These are phyloP conservation scores for Sugiyamaella paludigena DNA, from an alignment of 1,139 yeast species.

Conservation along the genomic window DNA sequence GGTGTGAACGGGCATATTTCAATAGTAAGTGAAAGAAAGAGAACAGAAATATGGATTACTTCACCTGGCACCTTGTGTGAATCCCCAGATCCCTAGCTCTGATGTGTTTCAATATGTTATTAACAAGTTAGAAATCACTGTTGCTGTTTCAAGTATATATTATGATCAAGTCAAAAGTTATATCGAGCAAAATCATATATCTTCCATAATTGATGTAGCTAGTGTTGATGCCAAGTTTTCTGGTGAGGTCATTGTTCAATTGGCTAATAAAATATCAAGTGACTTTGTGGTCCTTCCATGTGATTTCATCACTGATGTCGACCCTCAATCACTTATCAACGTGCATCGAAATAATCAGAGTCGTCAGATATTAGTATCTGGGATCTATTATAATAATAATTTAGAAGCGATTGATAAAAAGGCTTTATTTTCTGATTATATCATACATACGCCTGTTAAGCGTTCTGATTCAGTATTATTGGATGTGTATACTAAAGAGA, in stretches of 20 bases:
- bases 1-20: conserved; percentile 78
- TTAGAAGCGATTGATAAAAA: conserved; percentile 78
- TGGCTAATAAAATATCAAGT: conserved; percentile 44
- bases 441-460: conserved; percentile 52
- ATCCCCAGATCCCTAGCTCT: too few relatives aligned
- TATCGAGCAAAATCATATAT: conserved; percentile 18
- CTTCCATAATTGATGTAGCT: conserved; percentile 20
- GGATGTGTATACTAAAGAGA: conserved; percentile 66
- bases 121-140: conserved; percentile 42
- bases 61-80: neutral
- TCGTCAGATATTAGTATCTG: conserved; percentile 59
- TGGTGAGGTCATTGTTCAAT: conserved; percentile 61
- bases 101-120: too few relatives aligned
- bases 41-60: neutral
- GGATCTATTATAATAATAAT: conserved; percentile 67
- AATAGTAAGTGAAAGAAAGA: conserved; percentile 18
- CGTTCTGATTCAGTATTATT: conserved; percentile 52
- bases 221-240: conserved; percentile 32
- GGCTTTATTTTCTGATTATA: conserved; percentile 57
- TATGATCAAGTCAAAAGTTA: conserved; percentile 20
- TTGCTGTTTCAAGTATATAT: conserved; percentile 42
- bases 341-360: conserved; percentile 70
- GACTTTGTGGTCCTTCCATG: conserved; percentile 85
- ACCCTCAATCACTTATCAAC: conserved; percentile 85
- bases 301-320: conserved; percentile 87